These are phyloP conservation scores for Cokeromyces recurvatus DNA, from an alignment of 371 early-diverging fungal genomes.

Conservation along the genomic window DNA sequence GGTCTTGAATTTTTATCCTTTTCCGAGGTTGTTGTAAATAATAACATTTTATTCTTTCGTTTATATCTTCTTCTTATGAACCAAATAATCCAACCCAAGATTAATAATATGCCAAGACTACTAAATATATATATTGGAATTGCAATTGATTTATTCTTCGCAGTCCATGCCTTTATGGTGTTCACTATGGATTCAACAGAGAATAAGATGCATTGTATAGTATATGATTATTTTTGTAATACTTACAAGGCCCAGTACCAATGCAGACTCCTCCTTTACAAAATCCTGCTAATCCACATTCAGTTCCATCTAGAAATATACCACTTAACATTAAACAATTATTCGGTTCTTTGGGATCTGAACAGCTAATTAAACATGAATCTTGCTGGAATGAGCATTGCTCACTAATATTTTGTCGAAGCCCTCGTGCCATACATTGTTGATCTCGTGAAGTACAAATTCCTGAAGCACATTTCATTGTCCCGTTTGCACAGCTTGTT, in stretches of 20 bases:
- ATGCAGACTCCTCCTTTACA: constrained; percentile 53
- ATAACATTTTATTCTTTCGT: no score
- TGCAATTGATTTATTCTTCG: constrained; percentile 44
- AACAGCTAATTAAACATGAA: constrained; percentile 68
- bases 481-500: constrained; percentile 56
- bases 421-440: constrained; percentile 70
- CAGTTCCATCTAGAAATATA: constrained; percentile 84
- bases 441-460: constrained; percentile 83
- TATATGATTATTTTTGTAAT: not conserved
- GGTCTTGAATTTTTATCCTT: constrained; percentile 41
- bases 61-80: constrained; percentile 16
- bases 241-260: constrained; percentile 42
- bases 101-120: constrained; percentile 37
- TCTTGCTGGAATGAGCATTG: constrained; percentile 48
- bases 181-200: constrained; percentile 20
- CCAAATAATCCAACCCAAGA: constrained; percentile 29
- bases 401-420: constrained; percentile 49
- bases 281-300: constrained; percentile 74
- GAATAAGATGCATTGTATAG: not conserved
- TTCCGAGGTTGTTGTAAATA: constrained; percentile 9
- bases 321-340: constrained; percentile 66
- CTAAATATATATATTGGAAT: constrained; percentile 55
- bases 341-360: constrained; percentile 47
- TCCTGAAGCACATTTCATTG: constrained; percentile 81
- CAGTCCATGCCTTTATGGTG: constrained; percentile 47